These are phyloP conservation scores for Hirsutella thompsonii DNA, from an alignment of 2,329 filamentous ascomycete species.

Conservation along the genomic window DNA sequence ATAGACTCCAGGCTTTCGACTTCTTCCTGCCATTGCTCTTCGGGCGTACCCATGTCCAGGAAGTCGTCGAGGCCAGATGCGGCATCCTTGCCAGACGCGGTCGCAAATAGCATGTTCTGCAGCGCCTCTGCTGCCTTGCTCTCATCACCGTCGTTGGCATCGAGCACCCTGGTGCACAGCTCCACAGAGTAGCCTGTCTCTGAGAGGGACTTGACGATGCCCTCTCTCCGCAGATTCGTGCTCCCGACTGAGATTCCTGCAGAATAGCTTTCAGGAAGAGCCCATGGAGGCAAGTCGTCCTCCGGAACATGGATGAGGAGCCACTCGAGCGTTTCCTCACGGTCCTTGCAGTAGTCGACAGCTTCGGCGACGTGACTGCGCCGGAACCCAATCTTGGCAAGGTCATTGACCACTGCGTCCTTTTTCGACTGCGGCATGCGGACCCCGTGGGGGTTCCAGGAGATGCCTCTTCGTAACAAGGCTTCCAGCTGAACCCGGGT, in stretches of 20 bases:
- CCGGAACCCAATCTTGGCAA: conserved; percentile 74
- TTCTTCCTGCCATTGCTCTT: conserved; percentile 74
- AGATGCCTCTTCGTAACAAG: conserved; percentile 61
- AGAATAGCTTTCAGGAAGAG: conserved; percentile 80
- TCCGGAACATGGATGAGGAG: conserved; percentile 93
- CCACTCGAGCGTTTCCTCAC: conserved; percentile 91
- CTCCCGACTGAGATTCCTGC: conserved; percentile 81
- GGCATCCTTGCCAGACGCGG: conserved; percentile 1
- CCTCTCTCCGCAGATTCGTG: conserved; percentile 68
- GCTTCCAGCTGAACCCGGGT: conserved; percentile 69
- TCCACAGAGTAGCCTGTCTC: conserved; percentile 77
- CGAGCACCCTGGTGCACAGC: conserved; percentile 66
- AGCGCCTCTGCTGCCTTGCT: conserved; percentile 64
- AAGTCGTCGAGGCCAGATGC: conserved; percentile 20
- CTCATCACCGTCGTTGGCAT: conserved; percentile 60
- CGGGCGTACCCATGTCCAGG: conserved; percentile 34
- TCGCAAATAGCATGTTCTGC: conserved; percentile 38
- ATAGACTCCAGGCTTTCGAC: conserved; percentile 74
- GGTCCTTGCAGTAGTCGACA: conserved; percentile 73
- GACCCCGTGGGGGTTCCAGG: conserved; percentile 78
- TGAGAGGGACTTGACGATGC: conserved; percentile 68
- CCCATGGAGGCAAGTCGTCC: conserved; percentile 89
- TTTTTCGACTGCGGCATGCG: conserved; percentile 46
- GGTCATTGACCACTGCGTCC: conserved; percentile 53
- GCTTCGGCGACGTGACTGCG: conserved; percentile 82